phyloP scores from a whole-genome alignment of 1,284 basidiomycete species.

The Apiotrichum montevideense region DNA sequence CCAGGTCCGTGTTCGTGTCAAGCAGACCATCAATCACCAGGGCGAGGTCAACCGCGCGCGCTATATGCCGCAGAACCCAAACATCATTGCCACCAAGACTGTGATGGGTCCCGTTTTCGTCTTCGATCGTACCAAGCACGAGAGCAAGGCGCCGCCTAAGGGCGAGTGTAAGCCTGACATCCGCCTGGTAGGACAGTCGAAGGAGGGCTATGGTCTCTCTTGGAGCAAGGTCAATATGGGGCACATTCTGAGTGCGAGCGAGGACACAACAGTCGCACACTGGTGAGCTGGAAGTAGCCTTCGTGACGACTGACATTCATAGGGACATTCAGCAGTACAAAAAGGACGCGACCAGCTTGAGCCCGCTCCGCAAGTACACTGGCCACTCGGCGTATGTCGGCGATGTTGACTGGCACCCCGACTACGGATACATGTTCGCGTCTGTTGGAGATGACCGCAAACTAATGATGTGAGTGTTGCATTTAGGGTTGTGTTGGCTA shows the following conservation, averaged over 20 bases:
- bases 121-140: conserved; percentile 96
- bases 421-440: conserved; percentile 77
- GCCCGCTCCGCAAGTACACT: conserved; percentile 74
- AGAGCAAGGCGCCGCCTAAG: conserved; percentile 78
- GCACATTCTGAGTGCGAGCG: conserved; percentile 83
- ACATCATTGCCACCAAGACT: conserved; percentile 91
- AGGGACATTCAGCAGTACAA: conserved; percentile 91
- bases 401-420: conserved; percentile 93
- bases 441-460: conserved; percentile 96
- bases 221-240: conserved; percentile 83
- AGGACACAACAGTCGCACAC: conserved; percentile 92
- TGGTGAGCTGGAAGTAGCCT: conserved; percentile 65
- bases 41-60: conserved; percentile 96
- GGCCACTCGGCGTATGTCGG: conserved; percentile 87
- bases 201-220: conserved; percentile 90
- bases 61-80: conserved; percentile 98
- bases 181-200: conserved; percentile 75
- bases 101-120: conserved; percentile 84
- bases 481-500: background rate
- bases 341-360: conserved; percentile 69
- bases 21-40: conserved; percentile 90
- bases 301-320: conserved; percentile 54
- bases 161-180: conserved; percentile 89
- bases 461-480: conserved; percentile 70
- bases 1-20: conserved; percentile 74